Base-by-base conservation (phyloP, 164 flowering plant species). In the Magnolia sinica region DNA sequence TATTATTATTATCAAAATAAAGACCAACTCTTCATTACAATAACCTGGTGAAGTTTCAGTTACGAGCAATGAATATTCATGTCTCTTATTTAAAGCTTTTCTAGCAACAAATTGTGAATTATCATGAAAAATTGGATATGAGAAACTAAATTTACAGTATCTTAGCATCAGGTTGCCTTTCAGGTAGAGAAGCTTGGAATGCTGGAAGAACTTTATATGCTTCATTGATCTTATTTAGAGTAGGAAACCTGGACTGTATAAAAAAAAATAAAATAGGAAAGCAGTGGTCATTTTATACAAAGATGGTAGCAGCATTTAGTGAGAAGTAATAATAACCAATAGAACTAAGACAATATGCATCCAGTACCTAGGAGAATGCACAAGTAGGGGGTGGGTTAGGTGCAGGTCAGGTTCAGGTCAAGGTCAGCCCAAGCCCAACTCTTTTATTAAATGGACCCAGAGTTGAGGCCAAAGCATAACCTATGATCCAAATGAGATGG, bases 121-220 rank as follows among this genome's bases (percentile, higher is more conserved):
- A 31, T 31, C 37, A 31, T 31, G 37, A 4, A 23, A 68, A 5
- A 68, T 18, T 68, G 71, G 18, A 14, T 29, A 13, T 8, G 24
- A 64, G 5, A 45, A 16, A 72, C 74, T 22, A 19, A 8, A 67
- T 68, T 82, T 74, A 83, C 52, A 52, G 55, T 73, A 66, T n/a
- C 68, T 37, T 27, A 64, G 90, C 91, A 86, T 89, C 93, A 16
- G 91, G 92, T 82, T 89, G 95, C 66, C 84, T 80, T 74, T 86
- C 85, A 13, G 93, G 92, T 50, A 76, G 71, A 22, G 92, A 88
- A 51, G 87, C 91, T 79, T 82, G 77, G 72, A 82, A 88, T 81
- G 83, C 91, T 11, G 91, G 89, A 45, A 87, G 78, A 59, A 73
- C 74, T 76, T 83, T 81, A 72, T 82, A 89, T 18, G 88, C 87